Percentiles rank a stretch among this genome's conserved stretches.
Evolutionary conservation across 2,329 filamentous ascomycete genomes (phyloP).

Genomic region (Pyricularia pennisetigena): DNA sequence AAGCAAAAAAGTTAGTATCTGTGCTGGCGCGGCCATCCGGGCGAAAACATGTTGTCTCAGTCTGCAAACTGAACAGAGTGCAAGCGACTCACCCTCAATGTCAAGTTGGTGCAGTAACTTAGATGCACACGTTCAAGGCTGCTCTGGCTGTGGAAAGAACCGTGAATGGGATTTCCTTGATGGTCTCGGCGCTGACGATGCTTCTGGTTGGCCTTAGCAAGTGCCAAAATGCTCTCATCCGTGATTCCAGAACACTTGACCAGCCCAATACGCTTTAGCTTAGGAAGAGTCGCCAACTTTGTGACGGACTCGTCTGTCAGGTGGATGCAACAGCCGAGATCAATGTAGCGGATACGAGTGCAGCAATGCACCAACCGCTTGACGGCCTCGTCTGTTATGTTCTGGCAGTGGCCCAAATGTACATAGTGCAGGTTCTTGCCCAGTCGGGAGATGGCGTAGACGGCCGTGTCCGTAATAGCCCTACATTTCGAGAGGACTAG

Average conservation of each 20-base stretch:
- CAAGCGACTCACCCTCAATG: slow-evolving; percentile 55
- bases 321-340: slow-evolving; percentile 86
- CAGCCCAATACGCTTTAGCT: slow-evolving; percentile 86
- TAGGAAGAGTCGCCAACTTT: slow-evolving; percentile 76
- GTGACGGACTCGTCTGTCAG: slow-evolving; percentile 82
- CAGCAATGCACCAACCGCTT: slow-evolving; percentile 74
- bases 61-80: neutral
- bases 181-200: slow-evolving; percentile 37
- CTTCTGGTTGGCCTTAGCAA: slow-evolving; percentile 61
- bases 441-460: slow-evolving; percentile 76
- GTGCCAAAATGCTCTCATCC: slow-evolving; percentile 74
- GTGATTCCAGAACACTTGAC: slow-evolving; percentile 92
- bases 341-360: slow-evolving; percentile 94
- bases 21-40: neutral
- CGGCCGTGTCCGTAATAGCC: slow-evolving; percentile 81
- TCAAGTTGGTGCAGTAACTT: slow-evolving; percentile 85
- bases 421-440: slow-evolving; percentile 97
- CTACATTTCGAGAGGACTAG: slow-evolving; percentile 91
- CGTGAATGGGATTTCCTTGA: slow-evolving; percentile 34
- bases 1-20: neutral
- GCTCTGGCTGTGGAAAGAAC: slow-evolving; percentile 44
- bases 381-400: slow-evolving; percentile 85
- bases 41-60: neutral
- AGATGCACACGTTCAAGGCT: slow-evolving; percentile 90
- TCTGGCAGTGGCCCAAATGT: slow-evolving; percentile 84